These are phyloP conservation scores for Athelia psychrophila DNA, from an alignment of 1,284 basidiomycete genomes.

Conservation along the genomic window DNA sequence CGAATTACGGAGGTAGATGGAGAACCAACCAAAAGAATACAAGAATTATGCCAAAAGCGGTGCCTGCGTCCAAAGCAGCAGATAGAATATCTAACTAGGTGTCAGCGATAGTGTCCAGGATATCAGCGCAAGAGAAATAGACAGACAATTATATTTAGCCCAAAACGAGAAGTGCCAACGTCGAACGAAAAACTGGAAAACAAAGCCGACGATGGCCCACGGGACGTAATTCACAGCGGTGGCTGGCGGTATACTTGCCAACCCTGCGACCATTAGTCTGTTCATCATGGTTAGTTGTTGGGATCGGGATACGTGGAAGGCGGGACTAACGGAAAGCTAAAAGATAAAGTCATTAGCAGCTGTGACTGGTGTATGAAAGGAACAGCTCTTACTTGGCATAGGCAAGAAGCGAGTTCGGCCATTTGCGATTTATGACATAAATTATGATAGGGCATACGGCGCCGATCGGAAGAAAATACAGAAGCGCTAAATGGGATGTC, in stretches of 20 bases:
- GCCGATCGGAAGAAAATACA: constrained; percentile 7
- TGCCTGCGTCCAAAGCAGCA: constrained; percentile 48
- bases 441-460: constrained; percentile 5
- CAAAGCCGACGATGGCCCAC: constrained; percentile 55
- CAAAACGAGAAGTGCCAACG: constrained; percentile 52
- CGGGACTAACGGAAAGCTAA: neutral
- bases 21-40: constrained; percentile 46
- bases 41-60: constrained; percentile 43
- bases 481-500: neutral
- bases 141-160: constrained; percentile 58
- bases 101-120: constrained; percentile 1
- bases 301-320: constrained; percentile 1
- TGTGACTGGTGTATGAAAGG: too few relatives aligned
- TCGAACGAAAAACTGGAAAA: constrained; percentile 52
- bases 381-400: constrained; percentile 2
- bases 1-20: neutral
- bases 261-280: constrained; percentile 27
- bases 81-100: constrained; percentile 41
- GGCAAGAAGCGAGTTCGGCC: constrained; percentile 1
- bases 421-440: constrained; percentile 3
- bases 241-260: constrained; percentile 37
- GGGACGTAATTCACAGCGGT: constrained; percentile 58
- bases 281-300: constrained; percentile 15
- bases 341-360: constrained; percentile 7
- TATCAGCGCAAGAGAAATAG: neutral